These are phyloP conservation scores for Penicillium digitatum DNA, from an alignment of 2,329 filamentous ascomycete species.

Conservation along the genomic window DNA sequence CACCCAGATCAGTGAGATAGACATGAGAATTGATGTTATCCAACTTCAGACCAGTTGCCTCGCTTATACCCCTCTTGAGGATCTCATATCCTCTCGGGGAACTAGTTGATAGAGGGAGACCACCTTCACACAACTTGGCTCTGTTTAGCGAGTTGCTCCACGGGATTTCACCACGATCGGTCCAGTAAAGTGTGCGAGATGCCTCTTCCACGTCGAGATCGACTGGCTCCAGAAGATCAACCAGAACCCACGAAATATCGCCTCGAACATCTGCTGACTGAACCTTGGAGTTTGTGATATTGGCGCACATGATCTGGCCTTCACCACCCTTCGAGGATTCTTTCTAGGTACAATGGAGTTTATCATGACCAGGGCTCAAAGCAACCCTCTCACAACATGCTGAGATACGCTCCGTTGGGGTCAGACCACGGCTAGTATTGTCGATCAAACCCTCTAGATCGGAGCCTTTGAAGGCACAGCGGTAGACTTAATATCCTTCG, in stretches of 20 bases:
- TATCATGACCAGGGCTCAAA: slow-evolving; percentile 42
- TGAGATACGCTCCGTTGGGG: slow-evolving; percentile 27
- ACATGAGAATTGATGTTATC: slow-evolving; percentile 18
- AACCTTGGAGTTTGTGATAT: slow-evolving; percentile 39
- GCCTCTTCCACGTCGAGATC: slow-evolving; percentile 54
- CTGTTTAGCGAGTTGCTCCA: slow-evolving; percentile 53
- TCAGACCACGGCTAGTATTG: slow-evolving; percentile 30
- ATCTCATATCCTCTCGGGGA: slow-evolving; percentile 5
- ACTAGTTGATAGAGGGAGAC: background rate
- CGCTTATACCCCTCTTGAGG: slow-evolving; percentile 24
- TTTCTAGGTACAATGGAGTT: slow-evolving; percentile 61
- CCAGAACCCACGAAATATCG: slow-evolving; percentile 46
- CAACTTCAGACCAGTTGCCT: slow-evolving; percentile 27
- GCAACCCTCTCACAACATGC: slow-evolving; percentile 57
- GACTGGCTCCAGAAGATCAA: slow-evolving; percentile 52
- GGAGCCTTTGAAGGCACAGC: slow-evolving; percentile 37
- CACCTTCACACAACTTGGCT: slow-evolving; percentile 18
- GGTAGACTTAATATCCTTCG: slow-evolving; percentile 40
- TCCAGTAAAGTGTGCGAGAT: slow-evolving; percentile 53
- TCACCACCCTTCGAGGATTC: slow-evolving; percentile 50
- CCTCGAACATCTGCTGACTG: slow-evolving; percentile 33
- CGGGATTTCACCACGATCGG: slow-evolving; percentile 57
- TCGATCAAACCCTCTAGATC: slow-evolving; percentile 25
- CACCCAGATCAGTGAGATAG: slow-evolving; percentile 30
- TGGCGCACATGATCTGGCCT: slow-evolving; percentile 54